Percentiles rank a stretch among this genome's conserved stretches.
phyloP scores from a whole-genome alignment of 1,139 yeast species.

The Lipomyces yarrowii region DNA sequence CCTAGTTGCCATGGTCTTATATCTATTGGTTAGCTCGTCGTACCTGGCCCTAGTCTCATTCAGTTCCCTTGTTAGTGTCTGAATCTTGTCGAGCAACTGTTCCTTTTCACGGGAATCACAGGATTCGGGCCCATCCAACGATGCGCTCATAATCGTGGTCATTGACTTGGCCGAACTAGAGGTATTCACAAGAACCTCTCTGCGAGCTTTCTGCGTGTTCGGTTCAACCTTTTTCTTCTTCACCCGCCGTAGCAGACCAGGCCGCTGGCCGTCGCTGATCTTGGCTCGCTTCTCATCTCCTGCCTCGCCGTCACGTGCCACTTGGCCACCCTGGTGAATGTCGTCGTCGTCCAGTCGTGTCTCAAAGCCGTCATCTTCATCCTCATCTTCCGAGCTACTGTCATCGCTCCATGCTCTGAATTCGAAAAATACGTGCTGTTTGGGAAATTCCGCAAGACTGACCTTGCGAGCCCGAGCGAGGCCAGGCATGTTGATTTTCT shows the following conservation, averaged over 20 bases:
- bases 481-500: not conserved
- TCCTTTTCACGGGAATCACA: not conserved
- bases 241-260: not conserved
- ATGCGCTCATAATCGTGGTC: not conserved
- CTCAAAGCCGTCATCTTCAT: not conserved
- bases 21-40: not conserved
- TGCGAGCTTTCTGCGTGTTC: not conserved
- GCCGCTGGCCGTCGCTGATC: not conserved
- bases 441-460: not conserved
- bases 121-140: not conserved
- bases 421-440: not conserved
- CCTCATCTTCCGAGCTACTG: not conserved
- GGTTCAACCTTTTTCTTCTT: not conserved
- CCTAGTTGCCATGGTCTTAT: too few species aligned
- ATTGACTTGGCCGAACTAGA: not conserved
- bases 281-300: not conserved
- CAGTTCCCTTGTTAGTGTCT: not conserved
- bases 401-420: not conserved
- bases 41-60: not conserved
- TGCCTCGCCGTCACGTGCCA: not conserved
- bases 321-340: not conserved
- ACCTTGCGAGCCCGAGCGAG: not conserved
- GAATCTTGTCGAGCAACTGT: not conserved
- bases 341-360: not conserved
- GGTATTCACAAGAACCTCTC: not conserved